Conservation (phyloP, 75 land plant species). For the Isoetes taiwanensis region DNA sequence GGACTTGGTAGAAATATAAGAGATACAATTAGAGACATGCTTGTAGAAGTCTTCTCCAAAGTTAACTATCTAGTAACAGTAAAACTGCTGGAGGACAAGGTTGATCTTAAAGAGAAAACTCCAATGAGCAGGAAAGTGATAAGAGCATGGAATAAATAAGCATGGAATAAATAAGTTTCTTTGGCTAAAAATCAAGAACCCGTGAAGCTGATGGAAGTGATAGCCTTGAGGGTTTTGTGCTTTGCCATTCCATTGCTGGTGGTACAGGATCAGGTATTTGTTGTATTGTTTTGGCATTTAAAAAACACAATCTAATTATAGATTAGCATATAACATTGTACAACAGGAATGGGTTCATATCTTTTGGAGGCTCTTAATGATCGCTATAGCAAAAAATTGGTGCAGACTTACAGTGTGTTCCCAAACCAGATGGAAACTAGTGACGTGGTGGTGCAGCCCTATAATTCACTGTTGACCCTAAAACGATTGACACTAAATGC, state of each 20-base stretch:
- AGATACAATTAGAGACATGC: too few relatives aligned
- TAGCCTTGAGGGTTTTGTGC: conserved; percentile 98
- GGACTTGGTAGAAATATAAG: too few relatives aligned
- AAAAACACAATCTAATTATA: too few relatives aligned
- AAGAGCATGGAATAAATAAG: too few relatives aligned
- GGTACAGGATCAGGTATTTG: conserved; percentile 95
- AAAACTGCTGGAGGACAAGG: too few relatives aligned
- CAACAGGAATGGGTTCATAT: conserved; percentile 99
- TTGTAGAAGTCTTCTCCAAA: too few relatives aligned
- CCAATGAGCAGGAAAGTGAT: too few relatives aligned
- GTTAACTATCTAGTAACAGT: too few relatives aligned
- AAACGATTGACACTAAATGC: conserved; percentile 96
- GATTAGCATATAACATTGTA: too few relatives aligned
- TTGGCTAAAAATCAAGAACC: too few relatives aligned
- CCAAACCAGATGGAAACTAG: conserved; percentile 99
- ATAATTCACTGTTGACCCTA: conserved; percentile 87
- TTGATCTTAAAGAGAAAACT: too few relatives aligned
- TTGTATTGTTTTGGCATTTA: not conserved
- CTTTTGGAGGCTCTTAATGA: conserved; percentile 94
- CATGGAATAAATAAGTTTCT: too few relatives aligned
- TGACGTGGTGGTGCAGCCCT: conserved; percentile 99
- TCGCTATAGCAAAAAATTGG: conserved; percentile 93
- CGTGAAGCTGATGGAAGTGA: conserved; percentile 99
- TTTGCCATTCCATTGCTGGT: conserved; percentile 98
- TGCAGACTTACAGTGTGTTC: conserved; percentile 98